phyloP scores from a whole-genome alignment of 208 protist species.

The Leishmania mexicana region DNA sequence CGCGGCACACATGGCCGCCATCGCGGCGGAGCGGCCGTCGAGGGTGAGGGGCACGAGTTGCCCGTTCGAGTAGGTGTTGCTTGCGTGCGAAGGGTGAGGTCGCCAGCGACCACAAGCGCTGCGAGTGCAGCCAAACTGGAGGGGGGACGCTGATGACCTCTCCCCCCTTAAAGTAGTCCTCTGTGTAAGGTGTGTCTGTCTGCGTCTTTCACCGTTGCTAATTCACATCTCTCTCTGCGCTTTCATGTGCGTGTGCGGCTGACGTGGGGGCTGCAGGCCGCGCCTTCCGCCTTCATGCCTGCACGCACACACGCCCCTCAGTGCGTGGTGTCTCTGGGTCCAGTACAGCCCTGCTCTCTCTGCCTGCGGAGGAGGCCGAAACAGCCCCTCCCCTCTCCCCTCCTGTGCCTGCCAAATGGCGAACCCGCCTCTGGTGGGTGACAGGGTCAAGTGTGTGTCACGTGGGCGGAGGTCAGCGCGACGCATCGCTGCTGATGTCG shows the following conservation, averaged over 20 bases:
- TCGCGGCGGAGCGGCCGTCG: conserved; percentile 45
- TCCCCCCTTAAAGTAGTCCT: background rate
- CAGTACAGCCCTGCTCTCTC: no score
- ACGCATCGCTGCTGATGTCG: no score
- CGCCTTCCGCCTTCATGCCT: background rate
- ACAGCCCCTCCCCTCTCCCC: background rate
- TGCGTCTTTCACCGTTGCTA: background rate
- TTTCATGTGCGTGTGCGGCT: background rate
- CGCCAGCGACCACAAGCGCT: background rate
- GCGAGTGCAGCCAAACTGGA: background rate
- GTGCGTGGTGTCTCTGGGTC: no score
- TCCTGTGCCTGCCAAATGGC: no score
- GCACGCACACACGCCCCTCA: no score
- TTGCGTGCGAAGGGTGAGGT: background rate
- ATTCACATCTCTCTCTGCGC: background rate
- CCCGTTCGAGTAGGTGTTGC: conserved; percentile 45
- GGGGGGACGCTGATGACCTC: background rate
- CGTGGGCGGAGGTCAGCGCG: no score
- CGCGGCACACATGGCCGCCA: conserved; percentile 47
- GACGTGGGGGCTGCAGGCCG: background rate
- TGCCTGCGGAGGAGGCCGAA: no score
- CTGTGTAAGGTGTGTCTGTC: background rate
- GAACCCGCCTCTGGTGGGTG: background rate
- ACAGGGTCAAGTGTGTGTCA: no score
- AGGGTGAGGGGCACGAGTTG: conserved; percentile 59